Conservation (phyloP, 2,329 filamentous ascomycete species). For the Tricladium varicosporioides region DNA sequence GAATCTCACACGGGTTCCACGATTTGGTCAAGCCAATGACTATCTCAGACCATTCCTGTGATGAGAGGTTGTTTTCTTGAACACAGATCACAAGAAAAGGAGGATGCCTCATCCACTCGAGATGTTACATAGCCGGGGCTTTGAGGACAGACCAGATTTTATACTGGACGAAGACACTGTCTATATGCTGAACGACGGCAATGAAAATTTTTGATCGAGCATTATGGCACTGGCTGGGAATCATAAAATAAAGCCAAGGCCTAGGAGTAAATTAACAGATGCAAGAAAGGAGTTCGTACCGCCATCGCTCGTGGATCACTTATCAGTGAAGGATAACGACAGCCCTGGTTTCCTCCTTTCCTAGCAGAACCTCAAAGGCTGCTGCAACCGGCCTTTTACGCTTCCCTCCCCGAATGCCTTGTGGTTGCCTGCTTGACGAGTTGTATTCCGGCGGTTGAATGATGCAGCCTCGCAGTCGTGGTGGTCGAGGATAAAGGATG, state of each 20-base stretch:
- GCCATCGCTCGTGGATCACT: background rate
- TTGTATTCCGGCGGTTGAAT: background rate
- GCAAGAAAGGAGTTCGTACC: background rate
- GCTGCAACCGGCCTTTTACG: background rate
- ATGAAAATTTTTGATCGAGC: background rate
- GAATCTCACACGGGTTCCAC: slow-evolving; percentile 22
- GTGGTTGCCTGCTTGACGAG: background rate
- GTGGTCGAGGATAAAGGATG: background rate
- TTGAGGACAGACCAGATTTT: background rate
- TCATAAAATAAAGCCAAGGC: background rate
- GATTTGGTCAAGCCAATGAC: background rate
- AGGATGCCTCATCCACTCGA: background rate
- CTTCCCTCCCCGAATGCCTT: background rate
- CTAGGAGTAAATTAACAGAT: background rate
- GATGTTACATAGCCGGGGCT: background rate
- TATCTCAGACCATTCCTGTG: background rate
- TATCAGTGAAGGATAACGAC: background rate
- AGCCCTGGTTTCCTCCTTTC: background rate
- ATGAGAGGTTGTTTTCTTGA: background rate
- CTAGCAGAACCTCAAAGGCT: background rate
- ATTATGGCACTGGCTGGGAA: background rate
- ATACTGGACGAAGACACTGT: background rate
- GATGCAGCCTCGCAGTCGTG: background rate
- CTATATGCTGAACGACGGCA: background rate
- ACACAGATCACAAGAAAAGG: background rate